phyloP scores from a whole-genome alignment of 176 grass and related monocot genomes.

The Guadua angustifolia region DNA sequence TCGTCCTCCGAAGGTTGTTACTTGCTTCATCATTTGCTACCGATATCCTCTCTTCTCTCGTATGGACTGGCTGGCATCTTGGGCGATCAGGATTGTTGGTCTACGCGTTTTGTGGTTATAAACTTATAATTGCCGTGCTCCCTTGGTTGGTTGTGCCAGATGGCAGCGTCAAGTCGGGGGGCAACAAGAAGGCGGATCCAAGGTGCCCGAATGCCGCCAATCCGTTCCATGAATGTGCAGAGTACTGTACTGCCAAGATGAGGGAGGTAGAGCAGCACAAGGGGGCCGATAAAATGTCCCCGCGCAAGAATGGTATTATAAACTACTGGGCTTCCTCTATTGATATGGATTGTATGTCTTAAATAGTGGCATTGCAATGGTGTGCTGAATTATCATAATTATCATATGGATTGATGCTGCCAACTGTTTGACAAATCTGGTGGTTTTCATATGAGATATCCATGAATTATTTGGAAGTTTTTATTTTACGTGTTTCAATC shows the following conservation, averaged over 20 bases:
- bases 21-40: constrained; percentile 6
- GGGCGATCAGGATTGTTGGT: neutral
- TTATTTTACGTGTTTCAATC: neutral
- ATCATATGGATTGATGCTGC: neutral
- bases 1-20: constrained; percentile 61
- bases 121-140: neutral
- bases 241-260: constrained; percentile 57
- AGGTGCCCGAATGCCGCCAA: constrained; percentile 68
- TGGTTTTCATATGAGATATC: constrained; percentile 6
- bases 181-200: constrained; percentile 55
- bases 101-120: constrained; percentile 1
- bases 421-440: neutral
- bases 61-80: neutral
- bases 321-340: neutral
- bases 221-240: constrained; percentile 73
- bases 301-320: constrained; percentile 40
- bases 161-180: constrained; percentile 37
- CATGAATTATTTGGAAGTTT: neutral
- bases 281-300: constrained; percentile 13
- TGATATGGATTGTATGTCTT: neutral
- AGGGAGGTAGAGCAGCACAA: constrained; percentile 46
- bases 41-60: neutral
- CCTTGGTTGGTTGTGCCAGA: constrained; percentile 35
- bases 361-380: neutral
- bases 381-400: neutral